Base-by-base conservation (phyloP, 805 yeast species). In the Candida oleophila region DNA sequence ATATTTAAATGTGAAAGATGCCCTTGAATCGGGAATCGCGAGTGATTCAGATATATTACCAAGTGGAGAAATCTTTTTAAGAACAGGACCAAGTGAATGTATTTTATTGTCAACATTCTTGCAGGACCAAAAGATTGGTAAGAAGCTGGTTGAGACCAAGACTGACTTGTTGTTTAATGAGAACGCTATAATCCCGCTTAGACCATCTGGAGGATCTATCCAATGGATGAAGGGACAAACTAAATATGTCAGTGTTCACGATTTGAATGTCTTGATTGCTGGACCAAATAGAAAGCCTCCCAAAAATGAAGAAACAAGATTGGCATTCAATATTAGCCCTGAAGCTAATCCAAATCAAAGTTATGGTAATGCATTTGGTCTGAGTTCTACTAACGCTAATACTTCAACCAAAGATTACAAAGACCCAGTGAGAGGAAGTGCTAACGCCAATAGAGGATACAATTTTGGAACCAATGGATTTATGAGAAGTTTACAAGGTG, bases 201-300 rank as follows among this genome's bases (percentile, higher is more conserved):
- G 98, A 41, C 99, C 99, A 2, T 74, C 80, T 3, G 81, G 88
- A 4, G 81, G 89, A 33, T 79, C 94, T 0, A 71, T 87, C 38
- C 92, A 85, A 62, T 87, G 97, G 94, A 88, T 94, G 4, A 81
- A 85, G 53, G 97, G 97, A 2, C 69, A 63, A 39, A 69, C 85
- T 0, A 80, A 81, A 16, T 74, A 76, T 50, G 76, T 85, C n/a
- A 69, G 82, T 2, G 62, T 77, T 19, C 73, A 76, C 1, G 96
- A 88, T 50, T 71, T 94, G 44, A 84, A 86, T 48, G 45, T 58
- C 11, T 59, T 89, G 38, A 74, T 92, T 34, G 88, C 87, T 3
- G 97, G 97, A 1, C 84, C 83, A 0, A 79, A 81, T 45, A 76
- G 96, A 51, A 81, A 85, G 39, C 68, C 75, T 18, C 73, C 84